Conservation (phyloP, 2,329 filamentous ascomycete genomes). For the Aspergillus brasiliensis region DNA sequence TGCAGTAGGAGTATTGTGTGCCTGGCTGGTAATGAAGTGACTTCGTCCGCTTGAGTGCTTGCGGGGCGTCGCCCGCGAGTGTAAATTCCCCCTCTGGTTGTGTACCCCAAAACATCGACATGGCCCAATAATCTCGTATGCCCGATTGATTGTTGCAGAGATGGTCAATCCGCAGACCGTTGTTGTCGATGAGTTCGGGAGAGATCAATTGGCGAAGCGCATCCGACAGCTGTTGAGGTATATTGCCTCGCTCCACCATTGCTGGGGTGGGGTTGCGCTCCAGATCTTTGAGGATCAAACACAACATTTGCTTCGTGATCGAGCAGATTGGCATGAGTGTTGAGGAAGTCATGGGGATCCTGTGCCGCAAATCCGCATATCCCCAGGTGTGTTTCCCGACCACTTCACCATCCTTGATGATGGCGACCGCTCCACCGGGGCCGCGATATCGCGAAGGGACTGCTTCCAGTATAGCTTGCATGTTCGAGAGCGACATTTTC, state of each 20-base stretch:
- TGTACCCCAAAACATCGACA: slow-evolving; percentile 48
- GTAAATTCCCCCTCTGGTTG: slow-evolving; percentile 44
- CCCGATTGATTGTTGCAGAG: slow-evolving; percentile 49
- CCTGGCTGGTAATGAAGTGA: slow-evolving; percentile 49
- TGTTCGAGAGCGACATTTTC: neutral
- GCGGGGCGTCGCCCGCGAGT: slow-evolving; percentile 32
- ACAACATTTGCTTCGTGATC: slow-evolving; percentile 52
- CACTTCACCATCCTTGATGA: slow-evolving; percentile 48
- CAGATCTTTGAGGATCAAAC: slow-evolving; percentile 40
- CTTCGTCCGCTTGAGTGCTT: slow-evolving; percentile 34
- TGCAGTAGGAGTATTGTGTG: slow-evolving; percentile 48
- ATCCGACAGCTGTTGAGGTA: slow-evolving; percentile 35
- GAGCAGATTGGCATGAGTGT: slow-evolving; percentile 51
- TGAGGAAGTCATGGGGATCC: slow-evolving; percentile 38
- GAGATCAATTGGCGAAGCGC: slow-evolving; percentile 27
- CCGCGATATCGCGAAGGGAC: slow-evolving; percentile 34
- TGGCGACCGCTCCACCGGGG: slow-evolving; percentile 47
- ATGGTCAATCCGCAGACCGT: slow-evolving; percentile 39
- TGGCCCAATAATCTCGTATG: slow-evolving; percentile 50
- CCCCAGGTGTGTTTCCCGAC: slow-evolving; percentile 46
- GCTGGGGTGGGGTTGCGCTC: slow-evolving; percentile 34
- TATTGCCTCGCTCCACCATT: slow-evolving; percentile 32
- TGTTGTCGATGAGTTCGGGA: slow-evolving; percentile 17
- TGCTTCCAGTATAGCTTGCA: slow-evolving; percentile 20
- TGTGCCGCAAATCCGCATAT: slow-evolving; percentile 45